Percentiles rank a stretch among this genome's conserved stretches.
Evolutionary conservation across 129 eudicot genomes (phyloP).

Genomic region (Chrysanthemum seticuspe): DNA sequence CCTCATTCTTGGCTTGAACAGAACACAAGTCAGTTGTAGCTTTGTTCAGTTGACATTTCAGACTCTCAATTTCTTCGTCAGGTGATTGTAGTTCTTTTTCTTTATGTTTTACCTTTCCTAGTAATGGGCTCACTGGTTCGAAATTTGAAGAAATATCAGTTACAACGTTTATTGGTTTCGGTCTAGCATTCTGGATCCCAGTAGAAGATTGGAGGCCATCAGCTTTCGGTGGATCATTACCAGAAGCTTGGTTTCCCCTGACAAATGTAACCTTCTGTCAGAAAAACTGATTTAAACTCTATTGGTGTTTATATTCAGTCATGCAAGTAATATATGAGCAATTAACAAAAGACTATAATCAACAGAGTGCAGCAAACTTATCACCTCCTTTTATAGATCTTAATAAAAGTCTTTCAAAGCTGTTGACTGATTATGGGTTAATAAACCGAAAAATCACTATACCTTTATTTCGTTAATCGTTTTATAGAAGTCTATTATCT

Average conservation of each 20-base stretch:
- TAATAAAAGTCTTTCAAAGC: neutral
- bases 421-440: neutral
- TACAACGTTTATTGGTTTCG: too few species aligned
- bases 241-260: slow-evolving; percentile 28
- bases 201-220: slow-evolving; percentile 7
- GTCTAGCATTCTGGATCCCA: slow-evolving; percentile 9
- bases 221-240: slow-evolving; percentile 5
- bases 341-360: neutral
- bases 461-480: neutral
- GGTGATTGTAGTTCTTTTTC: slow-evolving; percentile 24
- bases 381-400: neutral
- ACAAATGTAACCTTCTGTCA: slow-evolving; percentile 1
- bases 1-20: slow-evolving; percentile 20
- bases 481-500: too few species aligned
- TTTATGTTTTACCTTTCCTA: slow-evolving; percentile 18
- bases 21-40: slow-evolving; percentile 16
- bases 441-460: neutral
- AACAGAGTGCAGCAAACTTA: neutral
- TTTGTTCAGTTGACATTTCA: slow-evolving; percentile 22
- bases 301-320: too few species aligned
- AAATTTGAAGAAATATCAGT: slow-evolving; percentile 18
- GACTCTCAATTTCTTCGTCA: slow-evolving; percentile 21
- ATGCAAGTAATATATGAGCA: neutral
- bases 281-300: too few species aligned
- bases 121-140: slow-evolving; percentile 12